A percentile compares a stretch with the other conserved stretches of the same genome.
These are phyloP conservation scores for Podaxis sp. DNA, from an alignment of 768 basidiomycete species.

Conservation along the genomic window DNA sequence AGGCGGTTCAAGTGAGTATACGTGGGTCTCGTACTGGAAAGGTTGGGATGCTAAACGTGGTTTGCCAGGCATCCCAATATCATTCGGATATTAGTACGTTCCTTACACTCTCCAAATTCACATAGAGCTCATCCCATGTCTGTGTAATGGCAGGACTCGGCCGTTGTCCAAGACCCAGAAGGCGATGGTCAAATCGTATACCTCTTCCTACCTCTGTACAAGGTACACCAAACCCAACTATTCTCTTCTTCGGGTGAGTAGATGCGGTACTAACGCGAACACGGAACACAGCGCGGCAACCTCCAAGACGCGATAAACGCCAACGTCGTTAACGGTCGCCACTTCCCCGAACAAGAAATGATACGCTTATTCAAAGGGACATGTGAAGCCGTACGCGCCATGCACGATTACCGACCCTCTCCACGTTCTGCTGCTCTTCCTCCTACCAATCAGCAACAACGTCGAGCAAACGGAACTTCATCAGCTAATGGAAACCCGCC, in stretches of 20 bases:
- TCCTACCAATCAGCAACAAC: constrained; percentile 9
- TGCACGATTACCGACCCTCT: constrained; percentile 81
- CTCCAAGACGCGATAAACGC: constrained; percentile 92
- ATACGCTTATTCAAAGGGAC: constrained; percentile 89
- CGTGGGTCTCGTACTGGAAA: neutral
- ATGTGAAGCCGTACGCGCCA: constrained; percentile 88
- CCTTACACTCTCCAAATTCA: neutral
- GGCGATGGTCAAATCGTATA: constrained; percentile 95
- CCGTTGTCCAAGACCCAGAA: constrained; percentile 89
- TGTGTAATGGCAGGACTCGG: constrained; percentile 65
- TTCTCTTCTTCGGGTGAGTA: neutral
- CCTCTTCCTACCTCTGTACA: constrained; percentile 91
- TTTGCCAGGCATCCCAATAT: constrained; percentile 84
- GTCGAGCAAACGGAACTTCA: neutral
- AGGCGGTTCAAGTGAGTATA: constrained; percentile 79
- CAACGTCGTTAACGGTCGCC: constrained; percentile 75
- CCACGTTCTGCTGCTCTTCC: constrained; percentile 30
- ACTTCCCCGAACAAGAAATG: constrained; percentile 86
- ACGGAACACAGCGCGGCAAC: constrained; percentile 69
- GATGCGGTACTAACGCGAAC: neutral
- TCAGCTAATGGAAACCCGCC: constrained; percentile 13
- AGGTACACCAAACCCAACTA: constrained; percentile 39
- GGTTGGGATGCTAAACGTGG: constrained; percentile 1
- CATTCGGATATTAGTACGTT: constrained; percentile 80
- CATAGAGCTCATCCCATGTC: neutral